Evolutionary conservation across 345 rosid genomes (phyloP).

Genomic region (Clarkia xantiana): DNA sequence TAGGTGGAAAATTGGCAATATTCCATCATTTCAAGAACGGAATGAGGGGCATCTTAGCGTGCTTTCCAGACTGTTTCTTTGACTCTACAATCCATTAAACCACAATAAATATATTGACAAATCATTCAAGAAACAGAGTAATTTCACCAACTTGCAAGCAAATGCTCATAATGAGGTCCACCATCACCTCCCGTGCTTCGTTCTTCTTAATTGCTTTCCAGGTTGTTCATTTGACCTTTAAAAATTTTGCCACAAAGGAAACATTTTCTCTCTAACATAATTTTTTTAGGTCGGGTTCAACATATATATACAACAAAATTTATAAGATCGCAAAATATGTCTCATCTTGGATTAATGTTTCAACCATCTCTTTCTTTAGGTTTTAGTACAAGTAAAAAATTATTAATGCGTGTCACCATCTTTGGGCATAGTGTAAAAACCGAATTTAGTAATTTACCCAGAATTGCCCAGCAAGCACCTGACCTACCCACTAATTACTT

Average conservation of each 20-base stretch:
- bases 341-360: no score
- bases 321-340: no score
- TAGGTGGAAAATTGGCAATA: background rate
- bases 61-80: conserved; percentile 18
- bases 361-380: no score
- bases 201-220: no score
- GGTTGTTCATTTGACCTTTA: no score
- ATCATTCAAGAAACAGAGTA: background rate
- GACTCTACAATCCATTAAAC: conserved; percentile 10
- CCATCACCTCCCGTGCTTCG: no score
- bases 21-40: background rate
- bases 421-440: background rate
- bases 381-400: no score
- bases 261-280: no score
- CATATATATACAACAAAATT: no score
- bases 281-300: no score
- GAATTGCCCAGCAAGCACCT: background rate
- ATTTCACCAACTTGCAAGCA: background rate
- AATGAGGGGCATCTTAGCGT: background rate
- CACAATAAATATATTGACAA: background rate
- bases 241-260: no score
- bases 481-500: background rate
- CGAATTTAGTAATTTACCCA: background rate
- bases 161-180: background rate
- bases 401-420: no score